Conservation (phyloP, 345 rosid genomes). For the Euphorbia lathyris region DNA sequence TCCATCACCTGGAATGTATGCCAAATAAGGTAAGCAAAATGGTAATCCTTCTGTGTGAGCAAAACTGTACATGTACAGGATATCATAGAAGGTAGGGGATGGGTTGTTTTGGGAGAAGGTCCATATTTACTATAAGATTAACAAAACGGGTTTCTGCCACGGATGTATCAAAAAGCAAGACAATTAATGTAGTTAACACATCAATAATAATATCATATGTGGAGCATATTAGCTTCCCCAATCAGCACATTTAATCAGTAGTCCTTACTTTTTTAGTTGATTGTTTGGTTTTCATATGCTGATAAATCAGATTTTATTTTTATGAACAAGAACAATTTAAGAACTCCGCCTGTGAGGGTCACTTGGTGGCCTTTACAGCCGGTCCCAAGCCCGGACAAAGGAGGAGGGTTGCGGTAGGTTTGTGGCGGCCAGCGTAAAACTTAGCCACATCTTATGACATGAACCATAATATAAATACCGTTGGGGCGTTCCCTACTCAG, state of each 20-base stretch:
- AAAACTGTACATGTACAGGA: not conserved
- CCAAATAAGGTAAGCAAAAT: constrained; percentile 2
- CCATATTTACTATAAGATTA: too few species aligned
- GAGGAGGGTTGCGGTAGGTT: too few species aligned
- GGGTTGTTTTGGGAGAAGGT: not conserved
- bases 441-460: too few species aligned
- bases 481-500: too few species aligned
- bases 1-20: not conserved
- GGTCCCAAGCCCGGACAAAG: too few species aligned
- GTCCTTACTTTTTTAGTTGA: not conserved
- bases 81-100: not conserved
- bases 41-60: not conserved
- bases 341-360: too few species aligned
- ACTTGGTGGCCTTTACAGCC: too few species aligned
- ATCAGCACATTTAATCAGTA: not conserved
- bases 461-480: too few species aligned
- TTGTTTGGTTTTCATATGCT: not conserved
- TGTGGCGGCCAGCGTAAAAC: too few species aligned
- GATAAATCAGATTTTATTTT: not conserved
- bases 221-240: not conserved
- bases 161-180: not conserved
- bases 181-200: not conserved
- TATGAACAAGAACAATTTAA: not conserved
- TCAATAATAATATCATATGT: not conserved
- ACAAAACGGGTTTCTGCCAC: not conserved